phyloP scores from a whole-genome alignment of 2,329 filamentous ascomycete genomes.

The Didymella arachidicola region DNA sequence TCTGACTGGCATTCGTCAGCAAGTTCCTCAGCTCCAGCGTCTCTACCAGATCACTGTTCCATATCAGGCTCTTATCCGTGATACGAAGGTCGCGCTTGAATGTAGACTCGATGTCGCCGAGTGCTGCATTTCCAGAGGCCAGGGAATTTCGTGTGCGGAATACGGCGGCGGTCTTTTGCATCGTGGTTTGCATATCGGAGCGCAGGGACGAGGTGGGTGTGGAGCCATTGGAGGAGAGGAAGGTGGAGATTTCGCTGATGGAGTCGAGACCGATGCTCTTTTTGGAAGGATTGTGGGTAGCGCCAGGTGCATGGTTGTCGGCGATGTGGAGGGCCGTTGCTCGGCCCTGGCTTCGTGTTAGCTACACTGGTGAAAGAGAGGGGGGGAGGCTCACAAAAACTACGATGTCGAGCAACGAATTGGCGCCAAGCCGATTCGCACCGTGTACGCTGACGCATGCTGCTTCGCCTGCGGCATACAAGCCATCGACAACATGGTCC shows the following conservation, averaged over 20 bases:
- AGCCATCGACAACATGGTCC: constrained; percentile 55
- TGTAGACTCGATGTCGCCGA: constrained; percentile 47
- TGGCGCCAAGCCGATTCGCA: constrained; percentile 58
- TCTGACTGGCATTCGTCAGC: constrained; percentile 57
- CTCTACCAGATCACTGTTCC: constrained; percentile 60
- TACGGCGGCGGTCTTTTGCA: constrained; percentile 58
- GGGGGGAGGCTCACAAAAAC: constrained; percentile 51
- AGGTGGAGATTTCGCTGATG: constrained; percentile 46
- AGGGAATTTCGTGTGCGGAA: constrained; percentile 55
- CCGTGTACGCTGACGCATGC: constrained; percentile 61
- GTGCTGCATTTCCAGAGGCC: constrained; percentile 40
- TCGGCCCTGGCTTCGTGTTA: constrained; percentile 45
- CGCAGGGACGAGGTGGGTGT: constrained; percentile 51
- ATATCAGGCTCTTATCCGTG: constrained; percentile 57
- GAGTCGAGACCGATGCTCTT: constrained; percentile 48
- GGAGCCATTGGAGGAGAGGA: constrained; percentile 51
- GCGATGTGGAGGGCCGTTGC: constrained; percentile 55
- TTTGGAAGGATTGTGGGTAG: constrained; percentile 46
- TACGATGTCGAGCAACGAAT: constrained; percentile 59
- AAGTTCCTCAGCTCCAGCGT: constrained; percentile 58
- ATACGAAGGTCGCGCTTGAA: constrained; percentile 51
- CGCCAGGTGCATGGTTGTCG: constrained; percentile 50
- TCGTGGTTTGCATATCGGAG: constrained; percentile 55
- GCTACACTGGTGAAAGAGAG: background rate
- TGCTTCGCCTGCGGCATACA: constrained; percentile 59